Evolutionary conservation across 179 eudicot species (phyloP), one percentile per base, ranked within the genome.

Genomic region (Vitellaria paradoxa): DNA sequence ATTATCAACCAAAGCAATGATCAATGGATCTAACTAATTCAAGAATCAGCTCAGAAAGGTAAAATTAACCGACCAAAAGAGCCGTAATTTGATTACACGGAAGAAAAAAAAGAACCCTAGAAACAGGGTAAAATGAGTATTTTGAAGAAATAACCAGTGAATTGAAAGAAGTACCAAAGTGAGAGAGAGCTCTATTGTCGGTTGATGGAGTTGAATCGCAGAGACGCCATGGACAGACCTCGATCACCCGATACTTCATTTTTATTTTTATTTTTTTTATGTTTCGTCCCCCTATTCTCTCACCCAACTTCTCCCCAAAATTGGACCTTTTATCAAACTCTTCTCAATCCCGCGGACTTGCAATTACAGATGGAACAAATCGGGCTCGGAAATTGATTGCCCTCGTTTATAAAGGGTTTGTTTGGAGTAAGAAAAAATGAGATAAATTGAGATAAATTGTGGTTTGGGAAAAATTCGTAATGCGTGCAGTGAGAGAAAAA

Each of bases 251-350:
- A 69, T 20, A 26, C 3, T 4, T 42, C 3, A 42, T 42, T 42
- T 42, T 42, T 42, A 42, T 42, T 42, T 42, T 42, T n/a, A n/a
- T n/a, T 1, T 42, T 42, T 42, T 42, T 42, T 42, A 42, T 42
- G 5, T 42, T 42, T 20, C 57, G 30, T 7, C 52, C 64, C 50
- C 50, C 50, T 42, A 2, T 13, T 72, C 56, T 72, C 75, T 72
- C 75, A 10, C 64, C 50, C 74, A 70, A 56, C 37, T 55, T 49
- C 46, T 72, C 76, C 76, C 50, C 65, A 72, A 37, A 72, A 5
- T 18, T 37, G 37, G 24, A n/a, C 0, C n/a, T 55, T 55, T 72
- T 56, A 4, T 55, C 63, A n/a, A 56, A 24, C 30, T 3, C 4
- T 40, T 40, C 62, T 18, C 3, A 18, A 42, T 18, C 9, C 50